These are phyloP conservation scores for Mortierella claussenii DNA, from an alignment of 192 early-diverging fungal species.

Conservation along the genomic window DNA sequence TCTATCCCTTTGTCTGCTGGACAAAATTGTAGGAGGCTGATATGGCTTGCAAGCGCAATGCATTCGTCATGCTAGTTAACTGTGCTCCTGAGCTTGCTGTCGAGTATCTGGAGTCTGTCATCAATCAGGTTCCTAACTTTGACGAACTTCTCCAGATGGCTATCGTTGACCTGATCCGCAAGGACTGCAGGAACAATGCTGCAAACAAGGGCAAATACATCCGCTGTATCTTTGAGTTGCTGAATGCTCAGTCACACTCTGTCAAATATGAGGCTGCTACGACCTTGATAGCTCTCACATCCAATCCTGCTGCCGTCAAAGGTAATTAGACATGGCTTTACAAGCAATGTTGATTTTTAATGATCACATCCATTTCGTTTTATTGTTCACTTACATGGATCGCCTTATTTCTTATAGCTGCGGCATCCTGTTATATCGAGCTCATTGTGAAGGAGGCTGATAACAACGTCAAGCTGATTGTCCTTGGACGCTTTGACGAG, in stretches of 20 bases:
- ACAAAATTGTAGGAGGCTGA: constrained; percentile 81
- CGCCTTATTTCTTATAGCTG: constrained; percentile 65
- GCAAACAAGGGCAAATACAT: constrained; percentile 95
- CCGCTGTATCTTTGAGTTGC: constrained; percentile 87
- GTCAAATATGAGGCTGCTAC: constrained; percentile 99
- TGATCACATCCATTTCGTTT: not conserved
- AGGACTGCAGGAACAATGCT: constrained; percentile 81
- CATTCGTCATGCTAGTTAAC: constrained; percentile 91
- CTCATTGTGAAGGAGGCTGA: constrained; percentile 93
- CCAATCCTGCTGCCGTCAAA: constrained; percentile 91
- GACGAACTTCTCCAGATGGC: constrained; percentile 96
- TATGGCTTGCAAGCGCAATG: constrained; percentile 91
- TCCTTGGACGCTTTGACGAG: constrained; percentile 90
- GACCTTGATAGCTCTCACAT: constrained; percentile 88
- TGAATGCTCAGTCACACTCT: constrained; percentile 82
- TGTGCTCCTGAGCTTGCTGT: constrained; percentile 82
- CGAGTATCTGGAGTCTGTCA: constrained; percentile 82
- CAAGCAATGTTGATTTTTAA: too few species aligned
- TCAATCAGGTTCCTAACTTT: constrained; percentile 77
- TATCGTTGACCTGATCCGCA: constrained; percentile 94
- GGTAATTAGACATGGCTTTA: too few species aligned
- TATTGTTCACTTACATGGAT: too few species aligned
- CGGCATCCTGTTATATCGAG: constrained; percentile 90
- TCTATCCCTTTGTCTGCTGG: not conserved
- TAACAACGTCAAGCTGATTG: constrained; percentile 98